phyloP scores from a whole-genome alignment of 2,329 filamentous ascomycete genomes.

The Paecilomyces dactylethromorphus region DNA sequence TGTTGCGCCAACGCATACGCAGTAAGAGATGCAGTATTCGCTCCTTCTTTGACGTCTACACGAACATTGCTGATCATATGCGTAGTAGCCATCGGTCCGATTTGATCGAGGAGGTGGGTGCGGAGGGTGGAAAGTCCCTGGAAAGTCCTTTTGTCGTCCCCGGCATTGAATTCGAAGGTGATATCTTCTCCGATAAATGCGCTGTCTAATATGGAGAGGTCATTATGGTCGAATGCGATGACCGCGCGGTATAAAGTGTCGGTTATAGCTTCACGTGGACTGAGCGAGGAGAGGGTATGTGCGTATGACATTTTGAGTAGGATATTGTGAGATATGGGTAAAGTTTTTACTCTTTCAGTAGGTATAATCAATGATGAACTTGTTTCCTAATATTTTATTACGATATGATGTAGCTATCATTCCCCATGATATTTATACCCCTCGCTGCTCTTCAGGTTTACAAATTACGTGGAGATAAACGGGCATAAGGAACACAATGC shows the following conservation, averaged over 20 bases:
- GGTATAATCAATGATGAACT: too few species aligned
- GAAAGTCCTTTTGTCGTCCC: background rate
- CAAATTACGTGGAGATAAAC: too few species aligned
- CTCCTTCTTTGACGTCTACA: constrained; percentile 18
- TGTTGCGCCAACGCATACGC: constrained; percentile 21
- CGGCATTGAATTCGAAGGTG: background rate
- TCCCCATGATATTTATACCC: background rate
- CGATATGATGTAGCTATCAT: background rate
- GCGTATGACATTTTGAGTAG: background rate
- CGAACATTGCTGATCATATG: constrained; percentile 25
- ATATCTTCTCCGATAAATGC: constrained; percentile 11
- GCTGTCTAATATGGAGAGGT: constrained; percentile 15
- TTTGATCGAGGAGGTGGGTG: constrained; percentile 6
- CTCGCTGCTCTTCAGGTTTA: background rate
- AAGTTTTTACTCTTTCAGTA: too few species aligned
- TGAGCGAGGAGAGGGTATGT: constrained; percentile 8
- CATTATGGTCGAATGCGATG: constrained; percentile 14
- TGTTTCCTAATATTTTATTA: background rate
- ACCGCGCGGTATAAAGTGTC: constrained; percentile 18
- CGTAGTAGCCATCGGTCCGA: constrained; percentile 21
- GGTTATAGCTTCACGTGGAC: constrained; percentile 15
- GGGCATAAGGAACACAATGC: too few species aligned
- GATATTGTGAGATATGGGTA: background rate
- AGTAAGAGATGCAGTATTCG: constrained; percentile 17
- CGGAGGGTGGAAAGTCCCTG: constrained; percentile 7